Conservation (phyloP, 345 rosid species). For the Kernera saxatilis region DNA sequence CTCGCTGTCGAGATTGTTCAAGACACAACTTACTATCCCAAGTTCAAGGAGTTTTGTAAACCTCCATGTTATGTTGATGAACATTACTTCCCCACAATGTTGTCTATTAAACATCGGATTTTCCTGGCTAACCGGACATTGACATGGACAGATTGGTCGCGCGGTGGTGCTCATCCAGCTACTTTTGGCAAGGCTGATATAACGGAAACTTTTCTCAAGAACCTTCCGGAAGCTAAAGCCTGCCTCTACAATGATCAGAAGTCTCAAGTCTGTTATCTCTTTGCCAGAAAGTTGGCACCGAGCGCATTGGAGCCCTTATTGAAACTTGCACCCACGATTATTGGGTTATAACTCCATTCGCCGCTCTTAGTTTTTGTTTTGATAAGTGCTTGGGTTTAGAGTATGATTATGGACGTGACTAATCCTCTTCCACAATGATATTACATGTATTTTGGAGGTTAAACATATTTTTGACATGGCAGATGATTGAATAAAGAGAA, state of each 20-base stretch:
- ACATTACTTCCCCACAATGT: slow-evolving; percentile 91
- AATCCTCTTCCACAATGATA: not conserved
- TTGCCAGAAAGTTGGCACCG: slow-evolving; percentile 83
- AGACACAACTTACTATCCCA: slow-evolving; percentile 68
- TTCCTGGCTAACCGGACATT: slow-evolving; percentile 69
- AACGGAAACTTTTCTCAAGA: slow-evolving; percentile 48
- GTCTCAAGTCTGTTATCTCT: slow-evolving; percentile 50
- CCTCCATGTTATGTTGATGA: slow-evolving; percentile 84
- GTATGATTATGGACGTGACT: not conserved
- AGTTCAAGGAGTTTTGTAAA: slow-evolving; percentile 62
- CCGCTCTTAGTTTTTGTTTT: not conserved
- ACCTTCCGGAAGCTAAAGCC: slow-evolving; percentile 32
- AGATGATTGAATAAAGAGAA: slow-evolving; percentile 14
- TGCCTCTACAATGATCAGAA: slow-evolving; percentile 58
- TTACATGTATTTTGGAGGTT: slow-evolving; percentile 7
- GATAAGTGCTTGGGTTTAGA: slow-evolving; percentile 2
- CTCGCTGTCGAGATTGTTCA: slow-evolving; percentile 59
- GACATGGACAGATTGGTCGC: slow-evolving; percentile 89
- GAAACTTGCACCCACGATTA: slow-evolving; percentile 42
- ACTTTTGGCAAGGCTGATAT: slow-evolving; percentile 62
- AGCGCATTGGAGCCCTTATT: slow-evolving; percentile 66
- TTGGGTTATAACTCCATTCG: slow-evolving; percentile 42
- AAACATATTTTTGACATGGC: slow-evolving; percentile 2
- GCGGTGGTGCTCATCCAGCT: slow-evolving; percentile 94
- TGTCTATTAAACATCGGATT: slow-evolving; percentile 49